Evolutionary conservation across 176 grass and related monocot species (phyloP).

Genomic region (Coix lacrymajobi): DNA sequence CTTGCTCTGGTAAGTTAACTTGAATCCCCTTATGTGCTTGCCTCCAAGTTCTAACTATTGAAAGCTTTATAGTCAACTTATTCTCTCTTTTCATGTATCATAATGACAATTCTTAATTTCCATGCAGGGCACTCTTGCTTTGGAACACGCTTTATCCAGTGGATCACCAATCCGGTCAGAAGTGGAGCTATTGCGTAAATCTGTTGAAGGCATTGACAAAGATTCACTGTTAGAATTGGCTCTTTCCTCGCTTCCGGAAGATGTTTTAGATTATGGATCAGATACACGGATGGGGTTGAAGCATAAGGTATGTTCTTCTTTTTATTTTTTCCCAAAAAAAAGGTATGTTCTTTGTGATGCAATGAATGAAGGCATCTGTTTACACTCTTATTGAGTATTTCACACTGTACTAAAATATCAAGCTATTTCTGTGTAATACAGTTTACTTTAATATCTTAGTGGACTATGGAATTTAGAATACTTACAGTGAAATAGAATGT

Average conservation of each 20-base stretch:
- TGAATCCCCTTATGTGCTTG: constrained; percentile 1
- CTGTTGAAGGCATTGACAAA: constrained; percentile 90
- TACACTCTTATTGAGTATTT: constrained; percentile 14
- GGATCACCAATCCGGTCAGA: constrained; percentile 74
- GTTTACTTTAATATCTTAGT: background rate
- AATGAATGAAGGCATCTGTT: background rate
- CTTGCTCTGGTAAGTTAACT: constrained; percentile 74
- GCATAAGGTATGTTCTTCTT: constrained; percentile 70
- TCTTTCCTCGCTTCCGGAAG: constrained; percentile 81
- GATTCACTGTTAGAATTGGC: constrained; percentile 84
- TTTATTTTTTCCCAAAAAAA: no score
- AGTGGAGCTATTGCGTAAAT: constrained; percentile 63
- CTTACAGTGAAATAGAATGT: background rate
- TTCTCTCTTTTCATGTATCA: constrained; percentile 20
- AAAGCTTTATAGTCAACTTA: constrained; percentile 5
- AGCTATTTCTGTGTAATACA: background rate
- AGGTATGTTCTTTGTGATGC: constrained; percentile 6
- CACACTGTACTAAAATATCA: background rate
- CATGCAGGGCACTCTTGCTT: constrained; percentile 66
- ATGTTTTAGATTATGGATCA: constrained; percentile 73
- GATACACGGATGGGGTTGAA: constrained; percentile 71
- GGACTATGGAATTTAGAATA: background rate
- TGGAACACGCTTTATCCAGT: constrained; percentile 84
- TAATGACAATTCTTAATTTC: constrained; percentile 9
- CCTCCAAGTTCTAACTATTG: constrained; percentile 13